Evolutionary conservation across 495 filamentous ascomycete species (phyloP), one percentile per base, ranked within the genome.

Genomic region (Mycothermus thermophilus): DNA sequence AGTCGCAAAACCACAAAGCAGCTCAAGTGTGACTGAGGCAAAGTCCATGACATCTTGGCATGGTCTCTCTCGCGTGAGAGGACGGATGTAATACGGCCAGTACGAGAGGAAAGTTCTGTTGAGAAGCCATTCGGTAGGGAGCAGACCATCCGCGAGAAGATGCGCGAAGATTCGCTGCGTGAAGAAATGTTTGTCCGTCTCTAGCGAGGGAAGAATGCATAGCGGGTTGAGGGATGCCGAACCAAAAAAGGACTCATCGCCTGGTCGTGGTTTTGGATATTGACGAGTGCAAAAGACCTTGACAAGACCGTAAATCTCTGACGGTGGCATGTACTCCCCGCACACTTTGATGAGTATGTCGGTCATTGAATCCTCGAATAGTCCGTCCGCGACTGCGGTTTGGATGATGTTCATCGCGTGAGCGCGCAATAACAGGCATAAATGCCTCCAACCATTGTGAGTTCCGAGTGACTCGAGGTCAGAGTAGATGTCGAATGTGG

Each of bases 401-500:
- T 41, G 30, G 19, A 87, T 47, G 21, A 80, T 55, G 22, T 58
- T 44, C 8, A 83, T 49, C n/a, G 75, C 78, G 35, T 83, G 77
- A 4, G 78, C 68, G 35, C 79, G 69, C 15, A 77, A 76, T 25
- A 79, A 65, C 30, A 70, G 59, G 32, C 69, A 67, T 0, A 87
- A 59, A 37, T 74, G 71, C 32, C 56, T 70, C 80, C 80, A 85
- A 20, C 79, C 79, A 24, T 60, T 58, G 27, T 54, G 54, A 7
- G 68, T 60, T 32, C 75, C 77, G 16, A 74, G 54, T 0, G 60
- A 46, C 43, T 85, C 80, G 20, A 87, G 48, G 34, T 84, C 75
- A 21, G 67, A 69, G 45, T 83, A 84, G 27, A 83, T 67, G 7
- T 67, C 51, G 3, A 58, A 56, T 1, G 64, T 60, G 4, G 60